Base-by-base conservation (phyloP, 2,329 filamentous ascomycete genomes). In the Claviceps arundinis region DNA sequence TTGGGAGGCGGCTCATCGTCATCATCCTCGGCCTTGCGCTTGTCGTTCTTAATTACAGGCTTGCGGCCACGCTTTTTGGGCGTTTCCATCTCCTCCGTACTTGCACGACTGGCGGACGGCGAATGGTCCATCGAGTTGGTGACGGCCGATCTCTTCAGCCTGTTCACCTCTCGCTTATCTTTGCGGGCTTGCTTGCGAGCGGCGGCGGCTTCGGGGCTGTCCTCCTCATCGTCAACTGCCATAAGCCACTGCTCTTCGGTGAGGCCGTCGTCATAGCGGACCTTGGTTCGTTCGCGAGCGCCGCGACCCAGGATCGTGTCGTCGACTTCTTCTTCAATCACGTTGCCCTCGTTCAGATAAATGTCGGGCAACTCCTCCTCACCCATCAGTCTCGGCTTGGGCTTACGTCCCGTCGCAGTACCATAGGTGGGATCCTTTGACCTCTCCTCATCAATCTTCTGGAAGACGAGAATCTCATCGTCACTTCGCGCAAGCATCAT, bases 161-260 rank as follows among this genome's bases (percentile, higher is more conserved):
- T 85, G 63, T 95, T 96, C 8, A 73, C 71, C 50, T 86, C 82
- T 38, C 90, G 83, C 65, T 83, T 87, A 56, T 89, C 87, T 58
- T 89, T 88, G 50, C 87, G 82, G 4, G 88, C 88, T 64, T 89
- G 83, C 63, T 96, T 97, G 42, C 93, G 83, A 38, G 87, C 87
- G 40, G 94, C 90, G 2, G 93, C 93, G 51, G 89, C 90, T 65
- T 97, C 93, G 34, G 95, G 89, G 0, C 82, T 84, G 64, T 98
- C 93, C 1, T 98, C 93, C 49, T 96, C 90, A 55, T 95, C 91
- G 65, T 98, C 93, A 37, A 98, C 91, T 51, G 93, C 93, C 74
- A 95, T 91, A 50, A 97, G 79, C 93, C 93, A 98, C 68, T 98
- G 94, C 72, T 98, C 93, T 70, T 98, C 94, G 0, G 93, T 97